A percentile compares a stretch with the other conserved stretches of the same genome.
Conservation (phyloP, 768 basidiomycete species). For the Boletus eberwhitei region DNA sequence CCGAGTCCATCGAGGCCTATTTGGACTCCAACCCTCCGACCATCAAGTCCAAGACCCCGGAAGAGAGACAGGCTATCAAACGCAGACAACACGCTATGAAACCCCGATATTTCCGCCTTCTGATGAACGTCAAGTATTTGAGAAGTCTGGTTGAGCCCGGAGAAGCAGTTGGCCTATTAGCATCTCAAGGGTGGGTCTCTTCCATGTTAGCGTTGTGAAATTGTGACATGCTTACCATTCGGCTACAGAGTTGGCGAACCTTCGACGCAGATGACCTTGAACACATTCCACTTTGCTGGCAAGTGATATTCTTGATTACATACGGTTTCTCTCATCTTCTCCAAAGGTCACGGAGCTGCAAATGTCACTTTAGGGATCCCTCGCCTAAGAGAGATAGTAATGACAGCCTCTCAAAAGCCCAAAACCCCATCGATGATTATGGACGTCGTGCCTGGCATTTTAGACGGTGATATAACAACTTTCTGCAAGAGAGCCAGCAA, state of each 20-base stretch:
- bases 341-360: slow-evolving; percentile 93
- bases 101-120: slow-evolving; percentile 61
- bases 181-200: slow-evolving; percentile 84
- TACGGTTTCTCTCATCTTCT: slow-evolving; percentile 1
- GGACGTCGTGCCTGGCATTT: slow-evolving; percentile 53
- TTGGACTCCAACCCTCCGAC: slow-evolving; percentile 69
- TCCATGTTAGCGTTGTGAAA: not conserved
- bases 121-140: slow-evolving; percentile 94
- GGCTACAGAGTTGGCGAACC: slow-evolving; percentile 86
- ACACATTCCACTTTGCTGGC: slow-evolving; percentile 99
- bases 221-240: not conserved
- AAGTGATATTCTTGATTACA: slow-evolving; percentile 23
- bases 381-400: slow-evolving; percentile 96
- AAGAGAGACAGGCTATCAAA: slow-evolving; percentile 37
- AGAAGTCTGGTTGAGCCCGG: slow-evolving; percentile 93
- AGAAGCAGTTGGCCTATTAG: slow-evolving; percentile 95
- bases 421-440: slow-evolving; percentile 98
- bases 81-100: slow-evolving; percentile 47
- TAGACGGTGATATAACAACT: slow-evolving; percentile 53
- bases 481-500: slow-evolving; percentile 91
- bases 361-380: slow-evolving; percentile 99
- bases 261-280: slow-evolving; percentile 99
- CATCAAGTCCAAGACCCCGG: slow-evolving; percentile 39
- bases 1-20: slow-evolving; percentile 74
- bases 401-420: slow-evolving; percentile 95